Evolutionary conservation across 1,139 yeast species (phyloP).

Genomic region (Kodamaea arcana): DNA sequence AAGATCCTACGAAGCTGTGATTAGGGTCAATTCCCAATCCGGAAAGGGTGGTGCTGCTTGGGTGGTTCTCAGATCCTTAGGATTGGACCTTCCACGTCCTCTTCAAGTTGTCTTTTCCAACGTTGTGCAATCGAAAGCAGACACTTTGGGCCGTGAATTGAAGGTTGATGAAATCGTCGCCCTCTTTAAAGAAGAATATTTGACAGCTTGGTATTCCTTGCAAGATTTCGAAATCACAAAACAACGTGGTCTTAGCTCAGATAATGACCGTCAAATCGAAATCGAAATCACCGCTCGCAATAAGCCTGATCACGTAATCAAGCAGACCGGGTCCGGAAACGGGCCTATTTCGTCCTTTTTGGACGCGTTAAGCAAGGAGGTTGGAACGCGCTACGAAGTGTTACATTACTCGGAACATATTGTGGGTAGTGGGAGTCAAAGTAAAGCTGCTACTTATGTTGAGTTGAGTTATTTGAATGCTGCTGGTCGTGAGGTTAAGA

Average conservation of each 20-base stretch:
- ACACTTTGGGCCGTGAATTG: slow-evolving; percentile 42
- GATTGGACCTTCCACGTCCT: slow-evolving; percentile 45
- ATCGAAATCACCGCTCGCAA: slow-evolving; percentile 7
- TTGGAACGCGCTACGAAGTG: slow-evolving; percentile 37
- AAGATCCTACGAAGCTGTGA: slow-evolving; percentile 48
- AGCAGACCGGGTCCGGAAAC: slow-evolving; percentile 37
- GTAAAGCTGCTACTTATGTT: slow-evolving; percentile 46
- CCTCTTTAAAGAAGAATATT: slow-evolving; percentile 36
- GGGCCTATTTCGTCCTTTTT: slow-evolving; percentile 49
- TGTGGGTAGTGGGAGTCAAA: slow-evolving; percentile 40
- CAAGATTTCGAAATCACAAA: slow-evolving; percentile 34
- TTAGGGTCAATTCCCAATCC: slow-evolving; percentile 48
- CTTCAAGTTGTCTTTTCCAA: slow-evolving; percentile 42
- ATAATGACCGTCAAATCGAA: slow-evolving; percentile 27
- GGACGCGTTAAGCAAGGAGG: slow-evolving; percentile 34
- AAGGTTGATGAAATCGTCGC: slow-evolving; percentile 39
- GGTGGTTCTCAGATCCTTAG: slow-evolving; percentile 45
- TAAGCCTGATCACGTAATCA: slow-evolving; percentile 17
- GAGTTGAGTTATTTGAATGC: slow-evolving; percentile 33
- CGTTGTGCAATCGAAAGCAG: slow-evolving; percentile 41
- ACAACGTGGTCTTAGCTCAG: slow-evolving; percentile 14
- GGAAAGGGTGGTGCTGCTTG: slow-evolving; percentile 53
- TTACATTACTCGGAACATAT: slow-evolving; percentile 43
- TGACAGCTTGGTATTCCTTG: slow-evolving; percentile 23
- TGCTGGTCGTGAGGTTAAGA: slow-evolving; percentile 22